These are phyloP conservation scores for Carex littledalei DNA, from an alignment of 176 grass and related monocot genomes.

Conservation along the genomic window DNA sequence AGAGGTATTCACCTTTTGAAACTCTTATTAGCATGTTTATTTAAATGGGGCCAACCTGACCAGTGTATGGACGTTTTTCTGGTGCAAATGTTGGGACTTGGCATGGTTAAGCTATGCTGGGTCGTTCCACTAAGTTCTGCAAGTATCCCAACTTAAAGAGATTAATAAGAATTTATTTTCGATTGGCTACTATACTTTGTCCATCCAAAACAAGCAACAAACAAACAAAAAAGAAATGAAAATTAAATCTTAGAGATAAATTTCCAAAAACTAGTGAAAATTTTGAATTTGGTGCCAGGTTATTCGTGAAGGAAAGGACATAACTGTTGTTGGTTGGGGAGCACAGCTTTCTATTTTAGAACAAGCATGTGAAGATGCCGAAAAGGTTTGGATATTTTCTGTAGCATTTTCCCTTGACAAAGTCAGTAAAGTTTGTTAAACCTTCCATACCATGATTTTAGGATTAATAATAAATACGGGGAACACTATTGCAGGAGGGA, in stretches of 20 bases:
- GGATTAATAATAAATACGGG: slow-evolving; percentile 13
- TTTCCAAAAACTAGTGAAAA: not conserved
- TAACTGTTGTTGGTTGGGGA: slow-evolving; percentile 93
- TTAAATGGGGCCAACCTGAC: not conserved
- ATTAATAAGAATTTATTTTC: not conserved
- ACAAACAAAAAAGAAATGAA: not conserved
- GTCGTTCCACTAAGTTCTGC: not conserved
- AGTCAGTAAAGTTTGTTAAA: not conserved
- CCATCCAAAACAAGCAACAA: not conserved
- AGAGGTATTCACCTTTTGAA: slow-evolving; percentile 43
- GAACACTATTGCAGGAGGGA: slow-evolving; percentile 51
- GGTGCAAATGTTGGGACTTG: not conserved
- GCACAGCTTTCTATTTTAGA: slow-evolving; percentile 79
- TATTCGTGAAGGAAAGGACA: slow-evolving; percentile 69
- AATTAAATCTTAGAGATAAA: not conserved
- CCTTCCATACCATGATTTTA: not conserved
- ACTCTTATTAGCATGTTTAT: not conserved
- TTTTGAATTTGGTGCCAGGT: slow-evolving; percentile 36
- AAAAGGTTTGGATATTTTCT: slow-evolving; percentile 40
- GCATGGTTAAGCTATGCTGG: not conserved
- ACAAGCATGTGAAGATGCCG: slow-evolving; percentile 80
- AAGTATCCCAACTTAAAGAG: not conserved
- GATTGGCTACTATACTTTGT: not conserved
- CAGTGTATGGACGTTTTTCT: not conserved
- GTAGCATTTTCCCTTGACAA: not conserved